Evolutionary conservation across 148 eudicot species (phyloP), one percentile per base, ranked within the genome.

Genomic region (Pouteria glomerata): DNA sequence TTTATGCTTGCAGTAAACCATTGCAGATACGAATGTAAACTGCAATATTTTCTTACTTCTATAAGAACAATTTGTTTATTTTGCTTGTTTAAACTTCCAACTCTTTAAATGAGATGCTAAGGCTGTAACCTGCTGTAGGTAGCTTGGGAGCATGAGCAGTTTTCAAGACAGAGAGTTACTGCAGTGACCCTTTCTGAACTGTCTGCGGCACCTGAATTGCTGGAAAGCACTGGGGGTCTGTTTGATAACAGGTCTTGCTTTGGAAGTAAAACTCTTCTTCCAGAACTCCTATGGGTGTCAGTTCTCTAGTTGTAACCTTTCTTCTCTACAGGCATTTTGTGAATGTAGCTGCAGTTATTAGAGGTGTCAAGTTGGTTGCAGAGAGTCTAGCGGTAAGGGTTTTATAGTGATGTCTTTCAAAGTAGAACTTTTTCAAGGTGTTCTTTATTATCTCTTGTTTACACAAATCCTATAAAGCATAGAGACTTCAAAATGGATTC

Each of bases 101-200:
- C 63, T 53, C 24, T 56, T 69, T 33, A n/a, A 56, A 12, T 63
- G 66, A 78, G 78, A 48, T 81, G 72, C 70, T 85, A 69, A 88
- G 81, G 78, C 60, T 77, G 50, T 41, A 73, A 45, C 72, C 31
- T 85, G 84, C 60, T 90, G 74, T 86, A 95, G 99, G 97, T 95
- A 74, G 97, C 99, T 34, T 95, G 99, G 99, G 99, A 95, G 84
- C 99, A 95, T 67, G 99, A 95, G 74, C 99, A 95, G 51, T 95
- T 95, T 85, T 95, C 99, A 56, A 89, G 93, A 79, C 78, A 89
- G 74, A 86, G 99, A 82, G 87, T 95, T 53, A 95, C 99, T 72
- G 99, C 99, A 59, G 94, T 82, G 53, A 95, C 99, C 51, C 89
- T 95, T 66, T 95, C 99, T 73, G 85, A 69, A 75, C 87, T 89